phyloP scores from a whole-genome alignment of 2,329 filamentous ascomycete species.

The Pestalotiopsis sp. region DNA sequence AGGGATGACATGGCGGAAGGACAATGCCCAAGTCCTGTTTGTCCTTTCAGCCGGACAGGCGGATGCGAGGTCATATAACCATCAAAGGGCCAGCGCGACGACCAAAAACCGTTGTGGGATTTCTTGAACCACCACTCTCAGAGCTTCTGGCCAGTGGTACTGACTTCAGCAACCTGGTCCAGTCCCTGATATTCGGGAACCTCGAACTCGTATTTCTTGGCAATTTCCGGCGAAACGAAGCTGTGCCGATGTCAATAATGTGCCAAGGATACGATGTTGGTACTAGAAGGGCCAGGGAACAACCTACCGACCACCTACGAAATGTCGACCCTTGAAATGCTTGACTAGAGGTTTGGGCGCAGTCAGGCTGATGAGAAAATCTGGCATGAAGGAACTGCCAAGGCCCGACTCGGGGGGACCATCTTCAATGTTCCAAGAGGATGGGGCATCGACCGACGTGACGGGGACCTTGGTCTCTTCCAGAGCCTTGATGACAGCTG shows the following conservation, averaged over 20 bases:
- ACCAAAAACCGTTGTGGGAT: constrained; percentile 6
- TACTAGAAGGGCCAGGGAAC: constrained; percentile 7
- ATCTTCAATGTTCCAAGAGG: constrained; percentile 89
- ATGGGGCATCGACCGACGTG: constrained; percentile 89
- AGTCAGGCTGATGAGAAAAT: constrained; percentile 82
- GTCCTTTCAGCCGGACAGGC: constrained; percentile 60
- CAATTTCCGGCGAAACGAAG: constrained; percentile 78
- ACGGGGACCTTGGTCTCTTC: constrained; percentile 76
- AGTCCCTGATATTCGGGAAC: constrained; percentile 81
- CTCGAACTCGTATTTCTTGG: constrained; percentile 84
- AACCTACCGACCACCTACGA: constrained; percentile 79
- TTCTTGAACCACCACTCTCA: constrained; percentile 34
- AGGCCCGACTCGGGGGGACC: constrained; percentile 80
- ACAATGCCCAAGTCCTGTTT: constrained; percentile 61
- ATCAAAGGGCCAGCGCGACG: constrained; percentile 2
- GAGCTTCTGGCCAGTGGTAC: constrained; percentile 52
- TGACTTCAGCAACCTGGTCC: constrained; percentile 86
- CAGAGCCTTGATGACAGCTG: constrained; percentile 76
- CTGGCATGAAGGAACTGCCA: constrained; percentile 80
- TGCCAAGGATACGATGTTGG: constrained; percentile 13
- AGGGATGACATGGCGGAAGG: constrained; percentile 53
- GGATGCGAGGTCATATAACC: constrained; percentile 58
- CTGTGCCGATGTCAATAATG: constrained; percentile 42
- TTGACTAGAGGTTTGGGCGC: constrained; percentile 90
- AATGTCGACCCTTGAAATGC: constrained; percentile 85